A percentile compares a stretch with the other conserved stretches of the same genome.
These are phyloP conservation scores for Cordyceps fumosorosea DNA, from an alignment of 2,329 filamentous ascomycete genomes.

Conservation along the genomic window DNA sequence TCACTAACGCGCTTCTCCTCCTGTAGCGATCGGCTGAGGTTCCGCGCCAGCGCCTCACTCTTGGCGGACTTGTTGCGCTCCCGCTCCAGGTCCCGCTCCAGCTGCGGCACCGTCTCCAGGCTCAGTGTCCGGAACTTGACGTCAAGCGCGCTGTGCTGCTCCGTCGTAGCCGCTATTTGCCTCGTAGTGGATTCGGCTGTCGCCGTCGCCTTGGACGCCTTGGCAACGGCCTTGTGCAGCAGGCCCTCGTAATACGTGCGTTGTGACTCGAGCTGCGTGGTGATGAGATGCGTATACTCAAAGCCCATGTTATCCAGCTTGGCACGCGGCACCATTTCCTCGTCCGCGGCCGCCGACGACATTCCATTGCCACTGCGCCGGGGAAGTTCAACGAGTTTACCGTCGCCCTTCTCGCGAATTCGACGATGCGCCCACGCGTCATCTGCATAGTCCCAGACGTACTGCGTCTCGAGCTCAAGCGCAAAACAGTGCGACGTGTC, in stretches of 20 bases:
- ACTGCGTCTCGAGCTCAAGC: constrained; percentile 86
- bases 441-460: constrained; percentile 96
- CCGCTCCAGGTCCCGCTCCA: constrained; percentile 68
- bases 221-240: constrained; percentile 81
- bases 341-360: constrained; percentile 28
- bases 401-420: constrained; percentile 88
- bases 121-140: constrained; percentile 38
- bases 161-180: constrained; percentile 41
- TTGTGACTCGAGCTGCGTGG: constrained; percentile 87
- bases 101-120: constrained; percentile 51
- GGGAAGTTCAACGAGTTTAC: constrained; percentile 87
- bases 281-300: constrained; percentile 91
- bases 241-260: constrained; percentile 91
- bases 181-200: constrained; percentile 56
- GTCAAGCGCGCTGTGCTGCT: constrained; percentile 47
- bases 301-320: constrained; percentile 73
- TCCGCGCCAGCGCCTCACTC: constrained; percentile 68
- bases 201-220: constrained; percentile 67
- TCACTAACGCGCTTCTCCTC: constrained; percentile 85
- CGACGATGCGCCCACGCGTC: constrained; percentile 95
- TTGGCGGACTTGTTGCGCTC: constrained; percentile 63
- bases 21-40: constrained; percentile 65
- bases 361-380: constrained; percentile 33
- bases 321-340: constrained; percentile 64
- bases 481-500: constrained; percentile 84